phyloP scores from a whole-genome alignment of 2,329 filamentous ascomycete genomes.

The Clarireedia hainanense region DNA sequence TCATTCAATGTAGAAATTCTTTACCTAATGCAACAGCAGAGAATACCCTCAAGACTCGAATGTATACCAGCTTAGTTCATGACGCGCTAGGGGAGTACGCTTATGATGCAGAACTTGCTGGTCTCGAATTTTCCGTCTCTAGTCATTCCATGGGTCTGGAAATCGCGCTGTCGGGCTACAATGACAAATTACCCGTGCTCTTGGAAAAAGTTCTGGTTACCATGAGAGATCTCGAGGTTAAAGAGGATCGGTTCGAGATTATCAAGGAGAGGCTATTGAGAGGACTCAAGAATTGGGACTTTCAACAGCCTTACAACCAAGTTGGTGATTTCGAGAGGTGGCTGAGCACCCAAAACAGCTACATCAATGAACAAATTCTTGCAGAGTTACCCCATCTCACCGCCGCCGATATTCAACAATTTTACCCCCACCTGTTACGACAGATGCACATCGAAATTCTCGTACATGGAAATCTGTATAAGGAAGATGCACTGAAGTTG shows the following conservation, averaged over 20 bases:
- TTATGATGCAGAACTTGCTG: slow-evolving; percentile 91
- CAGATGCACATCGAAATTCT: slow-evolving; percentile 85
- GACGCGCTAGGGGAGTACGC: slow-evolving; percentile 90
- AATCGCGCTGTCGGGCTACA: slow-evolving; percentile 80
- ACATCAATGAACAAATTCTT: slow-evolving; percentile 71
- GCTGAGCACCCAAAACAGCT: slow-evolving; percentile 69
- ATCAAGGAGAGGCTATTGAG: slow-evolving; percentile 78
- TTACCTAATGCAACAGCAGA: slow-evolving; percentile 72
- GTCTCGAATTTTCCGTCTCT: slow-evolving; percentile 73
- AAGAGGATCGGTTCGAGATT: slow-evolving; percentile 82
- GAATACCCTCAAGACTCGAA: slow-evolving; percentile 65
- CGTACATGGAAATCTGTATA: slow-evolving; percentile 87
- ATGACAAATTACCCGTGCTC: slow-evolving; percentile 88
- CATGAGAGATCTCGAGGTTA: slow-evolving; percentile 77
- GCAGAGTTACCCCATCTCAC: slow-evolving; percentile 70
- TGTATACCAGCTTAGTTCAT: slow-evolving; percentile 80
- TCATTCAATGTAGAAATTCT: slow-evolving; percentile 72
- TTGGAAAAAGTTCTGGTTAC: slow-evolving; percentile 81
- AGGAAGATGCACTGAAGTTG: slow-evolving; percentile 81
- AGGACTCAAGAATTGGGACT: slow-evolving; percentile 77
- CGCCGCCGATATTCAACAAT: slow-evolving; percentile 63
- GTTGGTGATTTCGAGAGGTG: slow-evolving; percentile 76
- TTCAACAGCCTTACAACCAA: slow-evolving; percentile 82
- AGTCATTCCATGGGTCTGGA: slow-evolving; percentile 67
- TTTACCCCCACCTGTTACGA: slow-evolving; percentile 71